Base-by-base conservation (phyloP, 441 rosid genomes). In the Gossypium davidsonii region DNA sequence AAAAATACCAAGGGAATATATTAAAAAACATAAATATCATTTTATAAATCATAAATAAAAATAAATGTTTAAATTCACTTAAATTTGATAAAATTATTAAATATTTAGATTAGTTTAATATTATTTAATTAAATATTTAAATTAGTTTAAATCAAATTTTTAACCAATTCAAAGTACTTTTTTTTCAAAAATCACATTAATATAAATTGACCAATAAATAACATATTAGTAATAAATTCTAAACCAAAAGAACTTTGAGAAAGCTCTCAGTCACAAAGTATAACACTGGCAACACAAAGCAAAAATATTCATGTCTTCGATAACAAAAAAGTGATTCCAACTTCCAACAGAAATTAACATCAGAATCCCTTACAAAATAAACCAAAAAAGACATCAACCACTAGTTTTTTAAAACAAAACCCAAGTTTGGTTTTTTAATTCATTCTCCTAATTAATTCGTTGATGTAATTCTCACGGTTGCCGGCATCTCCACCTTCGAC, bases 401-500 rank as follows among this genome's bases (percentile, higher is more conserved):
- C 14, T 34, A 31, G 44, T 34, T 61, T 31, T 17, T 8, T 31
- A 12, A 34, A 37, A 15, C 2, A 62, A 34, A 4, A 62, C 0
- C 20, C 17, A 28, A 48, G 31, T 44, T 73, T 83, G 6, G 6
- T 51, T 18, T 55, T 53, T 53, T 17, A 91, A 73, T 91, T 89
- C 94, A 91, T 89, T 71, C 94, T 84, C 72, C 91, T 80, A 74
- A 89, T 83, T 56, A 89, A 84, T 79, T 89, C 88, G 0, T 87
- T 90, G 84, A 90, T 86, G 63, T 80, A 87, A 74, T 87, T 81
- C 77, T 90, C 91, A 0, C 93, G 87, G 74, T 89, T 91, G 17
- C 94, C 97, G 0, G 93, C 93, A 71, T 91, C 97, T 39, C 92
- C 97, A 3, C 94, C 94, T 80, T 89, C 92, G 18, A 91, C 89